A percentile compares a stretch with the other conserved stretches of the same genome.
Evolutionary conservation across 352 stramenopile species (phyloP).

Genomic region (Aphanomyces astaci): DNA sequence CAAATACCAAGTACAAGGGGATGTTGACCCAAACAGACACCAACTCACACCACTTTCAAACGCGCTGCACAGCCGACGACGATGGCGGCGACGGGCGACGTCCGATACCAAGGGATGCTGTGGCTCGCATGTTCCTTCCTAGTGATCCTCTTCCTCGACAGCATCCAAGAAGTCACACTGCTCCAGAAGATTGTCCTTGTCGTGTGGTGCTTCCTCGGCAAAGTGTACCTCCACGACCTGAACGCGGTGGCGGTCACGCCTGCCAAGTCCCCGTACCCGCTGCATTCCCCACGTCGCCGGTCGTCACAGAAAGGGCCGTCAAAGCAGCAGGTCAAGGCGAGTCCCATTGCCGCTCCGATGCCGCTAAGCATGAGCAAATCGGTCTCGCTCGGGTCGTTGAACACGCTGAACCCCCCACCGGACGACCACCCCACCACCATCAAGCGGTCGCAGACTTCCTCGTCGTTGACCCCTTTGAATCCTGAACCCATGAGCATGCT

Average conservation of each 20-base stretch:
- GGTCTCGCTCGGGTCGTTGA: not conserved
- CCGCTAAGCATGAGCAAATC: not conserved
- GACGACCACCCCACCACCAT: not conserved
- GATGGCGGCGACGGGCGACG: not conserved
- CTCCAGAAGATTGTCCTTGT: conserved; percentile 23
- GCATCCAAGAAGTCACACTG: conserved; percentile 17
- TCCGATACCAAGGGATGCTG: conserved; percentile 15
- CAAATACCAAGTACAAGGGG: not conserved
- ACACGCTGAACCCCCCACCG: not conserved
- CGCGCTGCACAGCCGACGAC: not conserved
- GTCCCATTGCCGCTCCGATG: not conserved
- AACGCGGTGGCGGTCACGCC: conserved; percentile 9
- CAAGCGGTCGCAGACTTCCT: not conserved
- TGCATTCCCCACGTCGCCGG: not conserved
- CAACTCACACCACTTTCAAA: not conserved
- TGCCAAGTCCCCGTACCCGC: not conserved
- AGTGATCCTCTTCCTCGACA: conserved; percentile 23
- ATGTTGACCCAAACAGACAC: not conserved
- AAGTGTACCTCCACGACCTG: conserved; percentile 21
- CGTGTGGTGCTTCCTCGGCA: conserved; percentile 22
- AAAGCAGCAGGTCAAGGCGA: not conserved
- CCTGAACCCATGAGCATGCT: not conserved
- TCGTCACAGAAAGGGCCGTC: not conserved
- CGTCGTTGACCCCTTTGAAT: not conserved
- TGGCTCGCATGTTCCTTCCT: conserved; percentile 22